Evolutionary conservation across 1,139 yeast species (phyloP), one percentile per base, ranked within the genome.

Genomic region (Scheffersomyces cryptocercus): DNA sequence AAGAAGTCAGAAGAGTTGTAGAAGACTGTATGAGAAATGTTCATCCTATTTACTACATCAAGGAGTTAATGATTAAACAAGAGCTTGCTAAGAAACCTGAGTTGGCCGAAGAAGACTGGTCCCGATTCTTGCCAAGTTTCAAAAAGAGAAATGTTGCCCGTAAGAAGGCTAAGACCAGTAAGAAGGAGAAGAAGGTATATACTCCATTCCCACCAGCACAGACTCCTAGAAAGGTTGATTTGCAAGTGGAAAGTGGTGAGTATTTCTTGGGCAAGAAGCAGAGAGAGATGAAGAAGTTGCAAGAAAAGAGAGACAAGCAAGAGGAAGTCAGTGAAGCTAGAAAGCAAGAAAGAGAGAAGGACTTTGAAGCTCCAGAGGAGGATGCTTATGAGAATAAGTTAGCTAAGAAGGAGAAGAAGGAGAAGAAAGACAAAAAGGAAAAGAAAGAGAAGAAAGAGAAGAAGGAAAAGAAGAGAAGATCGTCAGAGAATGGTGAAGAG

Each of bases 181-280:
- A 67, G 50, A 69, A 70, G 56, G 88, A 85, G 65, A 87, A 87
- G 87, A 89, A 84, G 70, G 85, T 82, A 3, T 93, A 93, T 79
- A 93, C 99, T 29, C 99, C 99, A 61, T 95, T 95, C 90, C 99
- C 99, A 69, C 99, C 99, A 54, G 88, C 89, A 46, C 99, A 89
- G 70, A 81, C 82, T 55, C 99, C 98, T 61, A 85, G 99, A 76
- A 91, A 93, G 87, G 77, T 95, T 67, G 99, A 95, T 81, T 73
- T 91, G 64, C 96, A 91, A 71, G 90, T 95, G 68, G 99, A 93
- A 70, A 85, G 95, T 74, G 99, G 99, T 81, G 99, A 95, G 67
- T 93, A 89, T 73, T 93, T 93, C 81, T 77, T 93, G 70, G 88
- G 89, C 47, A 87, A 88, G 70, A 79, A 74, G 56, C 96, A 91